These are phyloP conservation scores for Fusarium piperis DNA, from an alignment of 2,329 filamentous ascomycete species.

Conservation along the genomic window DNA sequence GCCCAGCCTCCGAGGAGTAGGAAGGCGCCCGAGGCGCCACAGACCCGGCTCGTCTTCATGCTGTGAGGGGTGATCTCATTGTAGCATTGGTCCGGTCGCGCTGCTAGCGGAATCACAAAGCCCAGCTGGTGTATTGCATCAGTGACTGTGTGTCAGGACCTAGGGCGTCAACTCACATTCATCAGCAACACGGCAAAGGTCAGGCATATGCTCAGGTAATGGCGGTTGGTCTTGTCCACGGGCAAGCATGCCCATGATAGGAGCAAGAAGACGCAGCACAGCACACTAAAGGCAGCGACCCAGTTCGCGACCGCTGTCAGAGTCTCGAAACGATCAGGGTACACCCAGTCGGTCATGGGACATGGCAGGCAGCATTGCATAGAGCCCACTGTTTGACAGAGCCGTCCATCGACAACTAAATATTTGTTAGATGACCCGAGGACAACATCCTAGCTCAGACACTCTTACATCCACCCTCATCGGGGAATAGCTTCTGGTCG, in stretches of 20 bases:
- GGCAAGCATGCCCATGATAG: slow-evolving; percentile 83
- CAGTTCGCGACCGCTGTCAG: slow-evolving; percentile 78
- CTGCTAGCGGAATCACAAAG: slow-evolving; percentile 87
- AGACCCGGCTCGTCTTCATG: slow-evolving; percentile 84
- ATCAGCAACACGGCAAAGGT: slow-evolving; percentile 80
- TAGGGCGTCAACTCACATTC: slow-evolving; percentile 67
- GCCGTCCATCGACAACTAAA: slow-evolving; percentile 65
- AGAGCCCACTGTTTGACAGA: slow-evolving; percentile 60
- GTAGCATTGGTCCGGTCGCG: slow-evolving; percentile 82
- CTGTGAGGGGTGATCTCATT: slow-evolving; percentile 93
- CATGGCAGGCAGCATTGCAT: slow-evolving; percentile 88
- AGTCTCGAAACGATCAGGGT: slow-evolving; percentile 67
- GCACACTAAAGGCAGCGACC: slow-evolving; percentile 79
- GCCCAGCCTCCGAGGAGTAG: slow-evolving; percentile 87
- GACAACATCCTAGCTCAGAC: not conserved
- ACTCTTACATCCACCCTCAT: slow-evolving; percentile 70
- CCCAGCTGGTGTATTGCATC: slow-evolving; percentile 68
- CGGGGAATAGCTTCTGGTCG: slow-evolving; percentile 68
- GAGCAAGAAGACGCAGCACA: slow-evolving; percentile 79
- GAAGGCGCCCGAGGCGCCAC: slow-evolving; percentile 88
- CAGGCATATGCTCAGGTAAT: slow-evolving; percentile 92
- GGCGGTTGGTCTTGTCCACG: slow-evolving; percentile 87
- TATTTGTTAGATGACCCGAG: slow-evolving; percentile 10
- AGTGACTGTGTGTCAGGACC: slow-evolving; percentile 11
- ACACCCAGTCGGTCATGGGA: slow-evolving; percentile 82